These are phyloP conservation scores for Trichophyton rubrum DNA, from an alignment of 2,329 filamentous ascomycete genomes.

Conservation along the genomic window DNA sequence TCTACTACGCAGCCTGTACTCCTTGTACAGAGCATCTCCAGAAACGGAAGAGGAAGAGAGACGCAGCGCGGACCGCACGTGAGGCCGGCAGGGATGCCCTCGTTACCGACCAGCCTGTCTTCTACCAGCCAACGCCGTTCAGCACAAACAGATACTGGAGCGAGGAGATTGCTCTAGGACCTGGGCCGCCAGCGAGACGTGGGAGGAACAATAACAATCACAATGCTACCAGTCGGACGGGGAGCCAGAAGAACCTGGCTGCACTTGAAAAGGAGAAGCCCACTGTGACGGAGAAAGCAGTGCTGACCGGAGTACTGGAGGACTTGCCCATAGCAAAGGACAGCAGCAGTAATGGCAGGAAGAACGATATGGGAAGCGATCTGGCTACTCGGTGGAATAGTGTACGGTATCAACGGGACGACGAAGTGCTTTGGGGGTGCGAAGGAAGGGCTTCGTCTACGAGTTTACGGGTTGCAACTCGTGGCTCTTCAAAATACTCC, in stretches of 20 bases:
- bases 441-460: slow-evolving; percentile 44
- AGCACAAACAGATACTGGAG: slow-evolving; percentile 81
- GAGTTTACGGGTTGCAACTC: slow-evolving; percentile 28
- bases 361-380: slow-evolving; percentile 34
- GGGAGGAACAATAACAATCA: slow-evolving; percentile 40
- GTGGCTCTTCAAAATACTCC: slow-evolving; percentile 45
- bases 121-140: slow-evolving; percentile 66
- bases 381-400: slow-evolving; percentile 54
- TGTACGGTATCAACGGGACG: slow-evolving; percentile 70
- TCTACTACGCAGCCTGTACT: slow-evolving; percentile 39
- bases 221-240: slow-evolving; percentile 42
- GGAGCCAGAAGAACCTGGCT: slow-evolving; percentile 45
- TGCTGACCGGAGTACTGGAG: slow-evolving; percentile 14
- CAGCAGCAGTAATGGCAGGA: slow-evolving; percentile 16
- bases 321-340: not conserved
- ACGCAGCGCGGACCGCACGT: slow-evolving; percentile 55
- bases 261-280: slow-evolving; percentile 27
- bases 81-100: slow-evolving; percentile 49
- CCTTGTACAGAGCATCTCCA: slow-evolving; percentile 58
- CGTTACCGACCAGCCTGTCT: slow-evolving; percentile 55
- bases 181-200: slow-evolving; percentile 55
- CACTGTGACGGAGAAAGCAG: slow-evolving; percentile 10
- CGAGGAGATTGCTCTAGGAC: slow-evolving; percentile 74
- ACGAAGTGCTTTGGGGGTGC: slow-evolving; percentile 73
- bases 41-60: slow-evolving; percentile 55